A percentile compares a stretch with the other conserved stretches of the same genome.
phyloP scores from a whole-genome alignment of 768 basidiomycete genomes.

The Xanthoconium purpureum region DNA sequence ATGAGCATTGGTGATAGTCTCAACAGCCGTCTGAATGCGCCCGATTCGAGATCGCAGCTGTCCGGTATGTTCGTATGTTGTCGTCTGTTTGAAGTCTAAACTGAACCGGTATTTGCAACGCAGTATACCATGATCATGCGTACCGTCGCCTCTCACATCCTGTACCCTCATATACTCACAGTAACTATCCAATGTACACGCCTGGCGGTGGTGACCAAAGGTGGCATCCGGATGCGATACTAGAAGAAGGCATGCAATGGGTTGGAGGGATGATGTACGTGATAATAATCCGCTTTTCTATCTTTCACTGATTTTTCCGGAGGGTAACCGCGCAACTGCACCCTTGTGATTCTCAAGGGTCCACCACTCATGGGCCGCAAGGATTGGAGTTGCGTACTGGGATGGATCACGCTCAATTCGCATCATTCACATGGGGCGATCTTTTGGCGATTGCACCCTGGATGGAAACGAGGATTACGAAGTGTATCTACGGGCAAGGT shows the following conservation, averaged over 20 bases:
- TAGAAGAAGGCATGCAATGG: conserved; percentile 67
- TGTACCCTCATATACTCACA: conserved; percentile 50
- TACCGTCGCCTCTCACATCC: conserved; percentile 54
- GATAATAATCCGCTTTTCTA: neutral
- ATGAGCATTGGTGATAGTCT: neutral
- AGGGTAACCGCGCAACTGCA: conserved; percentile 66
- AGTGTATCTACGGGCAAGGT: conserved; percentile 67
- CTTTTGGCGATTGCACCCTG: conserved; percentile 73
- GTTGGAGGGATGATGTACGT: conserved; percentile 68
- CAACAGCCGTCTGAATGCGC: neutral
- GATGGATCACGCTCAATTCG: conserved; percentile 55
- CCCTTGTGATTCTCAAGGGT: conserved; percentile 41
- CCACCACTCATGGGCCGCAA: conserved; percentile 38
- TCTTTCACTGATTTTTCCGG: conserved; percentile 4
- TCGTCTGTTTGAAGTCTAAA: neutral
- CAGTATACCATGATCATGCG: conserved; percentile 7
- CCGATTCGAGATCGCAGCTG: neutral
- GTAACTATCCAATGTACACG: conserved; percentile 71
- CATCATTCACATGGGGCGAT: conserved; percentile 69
- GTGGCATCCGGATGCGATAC: conserved; percentile 52
- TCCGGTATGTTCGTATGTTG: conserved; percentile 3
- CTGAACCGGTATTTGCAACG: neutral
- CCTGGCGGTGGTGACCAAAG: conserved; percentile 65
- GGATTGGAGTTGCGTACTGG: conserved; percentile 49
- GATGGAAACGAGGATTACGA: conserved; percentile 65